A percentile compares a stretch with the other conserved stretches of the same genome.
Evolutionary conservation across 345 rosid species (phyloP).

Genomic region (Eucalyptus cloeziana): DNA sequence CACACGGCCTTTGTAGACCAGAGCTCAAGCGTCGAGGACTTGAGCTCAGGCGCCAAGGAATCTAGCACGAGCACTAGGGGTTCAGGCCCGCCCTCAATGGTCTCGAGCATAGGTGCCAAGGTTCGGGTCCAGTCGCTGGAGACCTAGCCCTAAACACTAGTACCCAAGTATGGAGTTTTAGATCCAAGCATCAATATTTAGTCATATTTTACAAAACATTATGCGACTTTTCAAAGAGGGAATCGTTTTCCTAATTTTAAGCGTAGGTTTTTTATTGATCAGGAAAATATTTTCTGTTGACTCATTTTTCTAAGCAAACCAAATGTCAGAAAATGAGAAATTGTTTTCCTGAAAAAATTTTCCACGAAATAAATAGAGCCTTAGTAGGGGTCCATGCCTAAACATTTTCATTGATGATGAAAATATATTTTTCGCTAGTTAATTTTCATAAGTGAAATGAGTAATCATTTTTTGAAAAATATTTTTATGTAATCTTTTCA

Average conservation of each 20-base stretch:
- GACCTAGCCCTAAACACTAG: background rate
- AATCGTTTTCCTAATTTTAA: background rate
- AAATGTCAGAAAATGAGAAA: background rate
- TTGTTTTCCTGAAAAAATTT: fast-evolving
- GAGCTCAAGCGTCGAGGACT: background rate
- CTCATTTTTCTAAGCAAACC: background rate
- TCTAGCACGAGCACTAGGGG: background rate
- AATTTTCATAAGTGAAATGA: background rate
- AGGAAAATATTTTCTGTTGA: background rate
- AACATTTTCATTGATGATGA: background rate
- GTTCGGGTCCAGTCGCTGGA: too few species aligned
- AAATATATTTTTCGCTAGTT: background rate
- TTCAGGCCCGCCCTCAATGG: background rate
- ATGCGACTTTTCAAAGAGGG: background rate
- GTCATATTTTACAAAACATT: background rate
- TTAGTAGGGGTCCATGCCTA: background rate
- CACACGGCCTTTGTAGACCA: background rate
- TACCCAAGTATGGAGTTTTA: background rate
- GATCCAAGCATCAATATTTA: background rate
- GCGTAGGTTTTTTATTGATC: background rate
- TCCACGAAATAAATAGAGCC: background rate
- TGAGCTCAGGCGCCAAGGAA: background rate
- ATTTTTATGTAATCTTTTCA: background rate
- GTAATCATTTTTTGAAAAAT: background rate
- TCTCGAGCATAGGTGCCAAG: fast-evolving